Evolutionary conservation across 371 early-diverging fungal species (phyloP), one percentile per base, ranked within the genome.

Genomic region (Phascolomyces articulosus): DNA sequence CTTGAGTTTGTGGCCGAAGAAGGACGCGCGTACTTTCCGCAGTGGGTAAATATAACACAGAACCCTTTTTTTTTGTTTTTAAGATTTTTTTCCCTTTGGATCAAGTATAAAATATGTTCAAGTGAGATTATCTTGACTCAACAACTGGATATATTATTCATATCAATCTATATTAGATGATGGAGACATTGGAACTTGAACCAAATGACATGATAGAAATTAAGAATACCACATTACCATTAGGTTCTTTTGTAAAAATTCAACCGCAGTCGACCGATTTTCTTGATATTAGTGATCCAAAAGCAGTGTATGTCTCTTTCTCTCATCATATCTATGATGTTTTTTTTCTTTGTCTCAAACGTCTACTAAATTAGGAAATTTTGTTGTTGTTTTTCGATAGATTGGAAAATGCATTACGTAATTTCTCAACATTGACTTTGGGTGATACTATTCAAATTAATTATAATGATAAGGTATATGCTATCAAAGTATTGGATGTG

Each of bases 1-100:
- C 88, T 99, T 8, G 99, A 99, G 78, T 99, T 99, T 74, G 96
- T 94, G 34, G 98, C 98, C 24, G 96, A 97, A 70, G 98, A 98
- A 79, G 99, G 98, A 23, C 84, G 95, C 28, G 93, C 93, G 6
- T 96, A 97, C 70, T 74, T 99, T 38, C 99, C 99, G 28, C 91
- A 92, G 55, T 99, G 99, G 99, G 94, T 94, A 80, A 41, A 73
- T 40, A 26, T 23, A 23, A 44, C 8, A 16, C 8, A n/a, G n/a
- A n/a, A n/a, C n/a, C n/a, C n/a, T n/a, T n/a, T n/a, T n/a, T n/a
- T n/a, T n/a, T n/a, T n/a, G n/a, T n/a, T n/a, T n/a, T n/a, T n/a
- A n/a, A n/a, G n/a, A n/a, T n/a, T n/a, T n/a, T n/a, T n/a, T n/a
- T n/a, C n/a, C n/a, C n/a, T n/a, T n/a, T n/a, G n/a, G n/a, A n/a